Conservation (phyloP, 148 eudicot genomes). For the Polygonum aviculare region DNA sequence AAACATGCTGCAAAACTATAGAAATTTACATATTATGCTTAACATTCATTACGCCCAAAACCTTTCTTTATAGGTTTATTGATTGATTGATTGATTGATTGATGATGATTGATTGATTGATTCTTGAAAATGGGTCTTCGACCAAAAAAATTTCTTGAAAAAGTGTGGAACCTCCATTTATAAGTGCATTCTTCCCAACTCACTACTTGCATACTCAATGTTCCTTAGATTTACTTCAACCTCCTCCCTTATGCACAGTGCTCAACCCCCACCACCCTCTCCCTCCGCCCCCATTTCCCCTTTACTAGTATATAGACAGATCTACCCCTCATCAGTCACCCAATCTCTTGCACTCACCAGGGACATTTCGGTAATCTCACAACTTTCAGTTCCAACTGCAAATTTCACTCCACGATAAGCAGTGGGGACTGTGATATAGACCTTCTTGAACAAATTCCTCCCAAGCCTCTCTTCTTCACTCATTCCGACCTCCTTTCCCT, state of each 20-base stretch:
- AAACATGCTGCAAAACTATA: too few species aligned
- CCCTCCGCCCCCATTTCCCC: not conserved
- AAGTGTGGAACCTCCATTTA: not conserved
- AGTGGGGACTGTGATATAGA: not conserved
- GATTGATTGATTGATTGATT: too few species aligned
- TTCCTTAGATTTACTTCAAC: not conserved
- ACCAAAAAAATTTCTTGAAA: not conserved
- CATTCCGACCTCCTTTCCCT: not conserved
- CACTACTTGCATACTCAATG: not conserved
- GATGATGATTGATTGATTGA: too few species aligned
- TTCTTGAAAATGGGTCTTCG: not conserved
- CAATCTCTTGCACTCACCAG: not conserved
- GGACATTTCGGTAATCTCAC: not conserved
- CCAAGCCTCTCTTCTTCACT: constrained; percentile 2
- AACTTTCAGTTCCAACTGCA: constrained; percentile 7
- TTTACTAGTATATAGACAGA: not conserved
- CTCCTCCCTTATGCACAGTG: not conserved
- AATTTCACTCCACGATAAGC: not conserved
- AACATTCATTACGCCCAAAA: too few species aligned
- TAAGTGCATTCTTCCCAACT: not conserved
- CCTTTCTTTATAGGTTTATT: too few species aligned
- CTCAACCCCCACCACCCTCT: not conserved
- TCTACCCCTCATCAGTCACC: not conserved
- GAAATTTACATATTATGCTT: too few species aligned
- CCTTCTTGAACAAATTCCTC: not conserved